Base-by-base conservation (phyloP, 306 rosid genomes). In the Vachellia collinsii region DNA sequence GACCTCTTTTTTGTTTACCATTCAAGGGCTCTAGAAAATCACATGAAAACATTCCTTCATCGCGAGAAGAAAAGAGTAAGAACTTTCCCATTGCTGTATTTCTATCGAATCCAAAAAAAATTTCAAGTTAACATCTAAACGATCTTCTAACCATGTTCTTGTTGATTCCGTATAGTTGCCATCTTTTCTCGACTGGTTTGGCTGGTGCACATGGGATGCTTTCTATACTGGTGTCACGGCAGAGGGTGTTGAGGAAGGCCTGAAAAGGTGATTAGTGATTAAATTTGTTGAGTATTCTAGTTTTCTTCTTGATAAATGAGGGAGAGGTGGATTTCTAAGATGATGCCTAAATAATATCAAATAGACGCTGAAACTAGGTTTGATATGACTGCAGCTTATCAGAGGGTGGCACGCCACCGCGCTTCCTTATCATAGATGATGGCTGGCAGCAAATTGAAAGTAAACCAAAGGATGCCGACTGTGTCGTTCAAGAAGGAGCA, bases 191-290 rank as follows among this genome's bases (percentile, higher is more conserved):
- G 92, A 96, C 68, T 92, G 96, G 97, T 96, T 96, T 88, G 99
- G 99, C 67, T 96, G 98, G 99, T 96, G 99, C 81, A 96, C 99
- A 65, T 96, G 99, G 99, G 99, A 96, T 85, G 98, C 99, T 76
- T 96, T 92, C 85, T 96, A 96, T 84, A 93, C 97, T 10, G 97
- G 93, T 81, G 98, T 96, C 86, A 96, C 98, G 3, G 93, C 98
- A 48, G 98, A 93, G 88, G 97, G 98, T 20, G 94, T 96, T 80
- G 93, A 88, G 8, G 88, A 89, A 73, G 99, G 99, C 50, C 97
- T 96, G 63, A 79, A 83, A 86, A 95, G 99, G 98, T 95, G 20
- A 44, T 11, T 3, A 44, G n/a, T 70, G 37, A 69, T 37, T 42
- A 11, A 41, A 22, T 42, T 70, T 70, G 11, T 70, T 43, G 16